These are phyloP conservation scores for Evansstolkia leycettana DNA, from an alignment of 495 filamentous ascomycete genomes.

Conservation along the genomic window DNA sequence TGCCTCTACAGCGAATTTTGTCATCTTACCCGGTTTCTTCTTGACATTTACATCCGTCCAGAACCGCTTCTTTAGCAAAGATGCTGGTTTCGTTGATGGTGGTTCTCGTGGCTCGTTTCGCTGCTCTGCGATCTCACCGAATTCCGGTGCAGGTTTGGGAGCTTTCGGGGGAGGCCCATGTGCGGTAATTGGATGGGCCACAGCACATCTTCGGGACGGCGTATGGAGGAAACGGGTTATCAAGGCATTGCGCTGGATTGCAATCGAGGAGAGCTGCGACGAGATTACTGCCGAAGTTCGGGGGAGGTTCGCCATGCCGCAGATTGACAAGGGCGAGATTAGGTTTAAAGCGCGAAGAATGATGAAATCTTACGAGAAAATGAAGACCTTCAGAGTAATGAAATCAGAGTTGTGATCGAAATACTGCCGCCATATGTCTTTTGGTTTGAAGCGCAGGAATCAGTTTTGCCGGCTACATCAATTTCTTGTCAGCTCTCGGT, in stretches of 20 bases:
- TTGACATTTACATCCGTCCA: conserved; percentile 71
- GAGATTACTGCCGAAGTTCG: conserved; percentile 11
- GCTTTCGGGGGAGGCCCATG: conserved; percentile 76
- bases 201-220: conserved; percentile 36
- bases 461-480: too few relatives aligned
- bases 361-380: too few relatives aligned
- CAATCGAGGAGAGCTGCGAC: conserved; percentile 8
- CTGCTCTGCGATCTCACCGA: conserved; percentile 34
- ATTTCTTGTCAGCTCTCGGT: not conserved
- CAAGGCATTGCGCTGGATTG: conserved; percentile 8
- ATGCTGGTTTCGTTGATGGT: conserved; percentile 22
- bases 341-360: too few relatives aligned
- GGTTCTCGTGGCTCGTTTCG: conserved; percentile 30
- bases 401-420: too few relatives aligned
- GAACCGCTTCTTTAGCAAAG: conserved; percentile 54
- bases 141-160: conserved; percentile 47
- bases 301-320: conserved; percentile 12
- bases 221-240: conserved; percentile 38
- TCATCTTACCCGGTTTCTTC: conserved; percentile 36
- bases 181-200: conserved; percentile 57
- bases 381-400: too few relatives aligned
- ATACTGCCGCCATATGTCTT: too few relatives aligned
- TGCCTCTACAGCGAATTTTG: not conserved
- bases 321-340: too few relatives aligned
- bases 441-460: too few relatives aligned